These are phyloP conservation scores for Microthlaspi erraticum DNA, from an alignment of 345 rosid genomes.

Conservation along the genomic window DNA sequence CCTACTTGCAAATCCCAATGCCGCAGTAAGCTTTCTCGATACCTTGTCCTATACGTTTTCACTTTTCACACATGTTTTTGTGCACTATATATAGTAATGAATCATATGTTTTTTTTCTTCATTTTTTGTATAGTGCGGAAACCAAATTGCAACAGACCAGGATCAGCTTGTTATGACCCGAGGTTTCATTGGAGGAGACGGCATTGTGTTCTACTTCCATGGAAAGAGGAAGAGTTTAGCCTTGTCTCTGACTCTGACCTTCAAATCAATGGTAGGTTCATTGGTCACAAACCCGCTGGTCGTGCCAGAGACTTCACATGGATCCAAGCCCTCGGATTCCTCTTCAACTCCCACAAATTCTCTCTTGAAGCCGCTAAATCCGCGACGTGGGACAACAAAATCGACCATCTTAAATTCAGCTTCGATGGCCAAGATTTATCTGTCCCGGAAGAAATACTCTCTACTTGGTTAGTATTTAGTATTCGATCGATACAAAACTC, in stretches of 20 bases:
- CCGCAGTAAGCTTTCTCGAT: not conserved
- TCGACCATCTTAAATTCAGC: conserved; percentile 61
- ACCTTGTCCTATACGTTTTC: too few species aligned
- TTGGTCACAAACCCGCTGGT: conserved; percentile 56
- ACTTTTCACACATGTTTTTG: too few species aligned
- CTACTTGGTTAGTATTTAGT: conserved; percentile 59
- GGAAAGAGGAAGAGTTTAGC: conserved; percentile 60
- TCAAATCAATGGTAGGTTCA: conserved; percentile 62
- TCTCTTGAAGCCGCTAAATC: conserved; percentile 65
- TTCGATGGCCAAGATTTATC: conserved; percentile 55
- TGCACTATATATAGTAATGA: too few species aligned
- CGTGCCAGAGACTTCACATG: conserved; percentile 61
- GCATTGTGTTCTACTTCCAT: conserved; percentile 66
- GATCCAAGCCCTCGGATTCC: conserved; percentile 61
- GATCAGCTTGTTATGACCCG: conserved; percentile 64
- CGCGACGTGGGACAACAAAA: conserved; percentile 56
- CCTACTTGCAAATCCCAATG: not conserved
- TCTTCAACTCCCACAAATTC: conserved; percentile 54
- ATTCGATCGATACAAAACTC: too few species aligned
- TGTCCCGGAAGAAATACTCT: conserved; percentile 56
- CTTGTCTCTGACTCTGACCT: conserved; percentile 58
- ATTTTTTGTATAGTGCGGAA: conserved; percentile 39
- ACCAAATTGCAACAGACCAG: conserved; percentile 56
- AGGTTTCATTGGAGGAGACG: conserved; percentile 66
- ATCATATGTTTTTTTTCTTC: not conserved